Conservation (phyloP, 345 rosid genomes). For the Populus alba region DNA sequence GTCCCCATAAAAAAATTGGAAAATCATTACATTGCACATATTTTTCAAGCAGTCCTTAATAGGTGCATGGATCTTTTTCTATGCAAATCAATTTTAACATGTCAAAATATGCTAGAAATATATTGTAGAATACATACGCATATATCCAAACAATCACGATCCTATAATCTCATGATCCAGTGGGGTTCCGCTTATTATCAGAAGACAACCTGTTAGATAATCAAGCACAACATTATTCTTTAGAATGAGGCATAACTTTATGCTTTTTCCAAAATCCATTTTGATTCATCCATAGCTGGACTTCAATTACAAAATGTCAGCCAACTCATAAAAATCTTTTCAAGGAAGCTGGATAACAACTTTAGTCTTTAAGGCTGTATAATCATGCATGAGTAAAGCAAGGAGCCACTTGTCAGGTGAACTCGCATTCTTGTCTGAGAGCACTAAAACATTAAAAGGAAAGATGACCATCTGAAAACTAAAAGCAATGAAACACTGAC, state of each 20-base stretch:
- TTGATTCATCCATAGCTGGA: background rate
- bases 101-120: background rate
- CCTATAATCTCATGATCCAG: background rate
- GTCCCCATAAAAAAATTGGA: background rate
- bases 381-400: background rate
- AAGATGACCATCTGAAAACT: background rate
- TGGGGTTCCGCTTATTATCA: background rate
- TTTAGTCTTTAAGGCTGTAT: background rate
- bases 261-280: background rate
- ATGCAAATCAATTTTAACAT: background rate
- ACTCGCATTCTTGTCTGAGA: background rate
- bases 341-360: background rate
- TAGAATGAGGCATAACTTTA: background rate
- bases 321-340: background rate
- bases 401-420: too few species aligned
- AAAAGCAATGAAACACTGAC: slow-evolving; percentile 30
- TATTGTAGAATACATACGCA: background rate
- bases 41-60: background rate
- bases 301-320: background rate
- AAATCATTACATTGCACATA: background rate
- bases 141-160: background rate
- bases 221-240: background rate
- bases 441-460: background rate
- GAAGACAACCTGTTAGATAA: background rate
- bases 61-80: background rate